Conservation (phyloP, 306 rosid genomes). For the Potentilla sterilis region DNA sequence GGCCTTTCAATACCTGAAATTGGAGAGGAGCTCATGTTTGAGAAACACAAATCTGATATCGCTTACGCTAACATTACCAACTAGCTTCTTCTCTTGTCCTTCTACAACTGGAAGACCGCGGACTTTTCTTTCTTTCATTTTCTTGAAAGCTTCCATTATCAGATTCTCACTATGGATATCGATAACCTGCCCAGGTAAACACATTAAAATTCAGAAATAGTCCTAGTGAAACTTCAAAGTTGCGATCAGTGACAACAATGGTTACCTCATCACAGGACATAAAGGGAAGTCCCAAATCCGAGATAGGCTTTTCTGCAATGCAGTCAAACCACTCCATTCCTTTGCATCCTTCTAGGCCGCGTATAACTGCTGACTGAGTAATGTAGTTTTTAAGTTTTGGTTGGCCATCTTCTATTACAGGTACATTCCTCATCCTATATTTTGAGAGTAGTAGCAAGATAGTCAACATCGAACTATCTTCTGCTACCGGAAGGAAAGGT, state of each 20-base stretch:
- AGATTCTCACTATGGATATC: slow-evolving; percentile 56
- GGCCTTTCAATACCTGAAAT: slow-evolving; percentile 51
- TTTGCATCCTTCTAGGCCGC: slow-evolving; percentile 71
- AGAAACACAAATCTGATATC: slow-evolving; percentile 71
- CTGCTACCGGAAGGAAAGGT: slow-evolving; percentile 73
- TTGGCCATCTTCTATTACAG: slow-evolving; percentile 68
- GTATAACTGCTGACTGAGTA: slow-evolving; percentile 87
- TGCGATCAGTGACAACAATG: slow-evolving; percentile 4
- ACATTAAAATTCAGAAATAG: not conserved
- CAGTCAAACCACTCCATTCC: slow-evolving; percentile 93
- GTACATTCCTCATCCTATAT: slow-evolving; percentile 82
- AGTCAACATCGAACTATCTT: slow-evolving; percentile 63
- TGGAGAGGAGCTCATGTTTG: slow-evolving; percentile 65
- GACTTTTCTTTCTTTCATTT: slow-evolving; percentile 62
- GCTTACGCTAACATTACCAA: slow-evolving; percentile 71
- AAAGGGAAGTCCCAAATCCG: slow-evolving; percentile 84
- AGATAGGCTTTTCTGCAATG: slow-evolving; percentile 52
- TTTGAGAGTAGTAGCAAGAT: slow-evolving; percentile 83
- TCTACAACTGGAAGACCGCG: slow-evolving; percentile 85
- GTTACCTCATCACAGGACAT: slow-evolving; percentile 58
- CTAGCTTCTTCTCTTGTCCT: slow-evolving; percentile 60
- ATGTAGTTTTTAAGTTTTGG: slow-evolving; percentile 66
- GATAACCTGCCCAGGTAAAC: slow-evolving; percentile 45
- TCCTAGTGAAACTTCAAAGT: slow-evolving; percentile 11
- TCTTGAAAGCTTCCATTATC: slow-evolving; percentile 79